These are phyloP conservation scores for Dimocarpus longan DNA, from an alignment of 345 rosid species.

Conservation along the genomic window DNA sequence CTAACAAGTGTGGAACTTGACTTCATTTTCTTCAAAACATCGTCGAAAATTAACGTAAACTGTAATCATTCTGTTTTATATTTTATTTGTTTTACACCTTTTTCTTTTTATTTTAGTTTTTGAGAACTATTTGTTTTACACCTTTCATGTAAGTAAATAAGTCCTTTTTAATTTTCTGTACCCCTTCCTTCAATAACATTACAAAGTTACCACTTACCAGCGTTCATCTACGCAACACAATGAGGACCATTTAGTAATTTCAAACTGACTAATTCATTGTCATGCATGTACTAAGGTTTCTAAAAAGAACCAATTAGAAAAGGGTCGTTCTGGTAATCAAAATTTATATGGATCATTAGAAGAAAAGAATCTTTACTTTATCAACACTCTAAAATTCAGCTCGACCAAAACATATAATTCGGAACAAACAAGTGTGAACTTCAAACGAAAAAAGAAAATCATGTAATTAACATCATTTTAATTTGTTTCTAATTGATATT, in stretches of 20 bases:
- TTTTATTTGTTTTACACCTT: too few relatives aligned
- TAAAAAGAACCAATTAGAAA: background rate
- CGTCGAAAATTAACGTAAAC: too few relatives aligned
- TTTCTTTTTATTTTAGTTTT: too few relatives aligned
- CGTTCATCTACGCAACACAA: background rate
- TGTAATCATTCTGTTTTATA: too few relatives aligned
- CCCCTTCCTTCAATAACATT: too few relatives aligned
- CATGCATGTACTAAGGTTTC: background rate
- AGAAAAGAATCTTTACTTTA: constrained; percentile 44
- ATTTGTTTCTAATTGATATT: background rate
- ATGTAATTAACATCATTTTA: background rate
- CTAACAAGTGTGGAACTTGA: background rate
- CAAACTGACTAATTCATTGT: constrained; percentile 1
- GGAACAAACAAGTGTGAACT: constrained; percentile 23
- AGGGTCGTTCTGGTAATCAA: constrained; percentile 25
- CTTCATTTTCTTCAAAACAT: background rate
- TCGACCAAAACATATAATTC: constrained; percentile 41
- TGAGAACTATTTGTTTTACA: too few relatives aligned
- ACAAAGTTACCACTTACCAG: too few relatives aligned
- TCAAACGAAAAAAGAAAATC: background rate
- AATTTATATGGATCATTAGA: background rate
- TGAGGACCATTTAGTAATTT: constrained; percentile 5
- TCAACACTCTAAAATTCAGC: constrained; percentile 64
- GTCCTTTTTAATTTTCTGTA: too few relatives aligned
- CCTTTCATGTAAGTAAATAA: too few relatives aligned